phyloP scores from a whole-genome alignment of 1,284 basidiomycete genomes.

The Cutaneotrichosporon cutaneum region DNA sequence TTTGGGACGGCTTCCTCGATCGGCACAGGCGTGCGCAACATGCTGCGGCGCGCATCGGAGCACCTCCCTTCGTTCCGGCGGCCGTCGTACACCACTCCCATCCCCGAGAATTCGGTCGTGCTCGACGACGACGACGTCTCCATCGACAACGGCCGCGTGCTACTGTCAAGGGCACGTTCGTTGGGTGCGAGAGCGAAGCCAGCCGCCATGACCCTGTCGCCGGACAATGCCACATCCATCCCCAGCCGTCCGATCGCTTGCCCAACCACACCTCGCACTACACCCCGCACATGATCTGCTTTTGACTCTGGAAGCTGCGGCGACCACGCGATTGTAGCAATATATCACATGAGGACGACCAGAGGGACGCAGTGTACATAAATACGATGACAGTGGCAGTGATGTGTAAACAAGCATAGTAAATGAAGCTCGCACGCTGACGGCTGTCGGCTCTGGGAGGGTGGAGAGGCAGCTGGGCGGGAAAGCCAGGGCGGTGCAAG shows the following conservation, averaged over 20 bases:
- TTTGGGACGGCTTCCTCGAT: background rate
- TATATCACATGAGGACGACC: background rate
- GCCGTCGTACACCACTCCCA: slow-evolving; percentile 19
- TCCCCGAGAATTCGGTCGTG: slow-evolving; percentile 2
- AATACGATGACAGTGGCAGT: background rate
- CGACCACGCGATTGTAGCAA: background rate
- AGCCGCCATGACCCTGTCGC: background rate
- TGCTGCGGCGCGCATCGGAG: slow-evolving; percentile 40
- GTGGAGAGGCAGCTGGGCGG: too few relatives aligned
- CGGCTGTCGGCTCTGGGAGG: background rate
- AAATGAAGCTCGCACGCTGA: background rate
- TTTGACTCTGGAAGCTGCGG: background rate
- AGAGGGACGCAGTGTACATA: background rate
- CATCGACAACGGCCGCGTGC: slow-evolving; percentile 1
- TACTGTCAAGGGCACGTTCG: slow-evolving; percentile 13
- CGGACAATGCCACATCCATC: background rate
- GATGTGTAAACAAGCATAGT: background rate
- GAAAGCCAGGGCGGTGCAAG: too few relatives aligned
- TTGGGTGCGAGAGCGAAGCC: slow-evolving; percentile 7
- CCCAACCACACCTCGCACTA: background rate
- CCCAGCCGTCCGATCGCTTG: slow-evolving; percentile 5
- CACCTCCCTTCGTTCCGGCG: slow-evolving; percentile 34
- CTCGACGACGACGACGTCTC: slow-evolving; percentile 1
- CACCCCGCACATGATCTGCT: background rate
- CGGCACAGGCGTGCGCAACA: slow-evolving; percentile 24